Evolutionary conservation across 1,284 basidiomycete species (phyloP), one percentile per base, ranked within the genome.

Genomic region (Apiotrichum veenhuisii): DNA sequence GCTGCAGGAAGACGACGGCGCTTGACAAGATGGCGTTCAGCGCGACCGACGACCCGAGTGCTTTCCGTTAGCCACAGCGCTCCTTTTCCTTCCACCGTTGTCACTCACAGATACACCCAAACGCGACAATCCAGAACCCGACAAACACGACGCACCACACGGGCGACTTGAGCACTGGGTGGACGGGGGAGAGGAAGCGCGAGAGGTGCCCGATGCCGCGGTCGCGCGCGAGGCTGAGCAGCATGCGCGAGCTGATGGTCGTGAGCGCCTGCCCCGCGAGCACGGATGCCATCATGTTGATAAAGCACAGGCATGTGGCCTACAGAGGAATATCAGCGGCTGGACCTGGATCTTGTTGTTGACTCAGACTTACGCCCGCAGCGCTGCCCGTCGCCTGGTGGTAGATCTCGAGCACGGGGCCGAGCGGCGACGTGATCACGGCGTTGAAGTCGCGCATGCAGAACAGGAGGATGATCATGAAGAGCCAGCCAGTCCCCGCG

Each of bases 41-140:
- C 0, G 78, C 78, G 72, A 71, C 80, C 76, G 66, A 82, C 74
- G 53, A 85, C 72, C 54, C 85, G 78, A 66, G 83, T 12, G 30
- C 30, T 30, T 5, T 30, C 5, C 30, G 30, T 30, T 30, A 7
- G 55, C 85, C 78, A 67, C 83, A 78, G 65, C 54, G 12, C 7
- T 30, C 12, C 30, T 30, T 30, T n/a, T n/a, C n/a, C n/a, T n/a
- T n/a, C n/a, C n/a, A n/a, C 30, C 30, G 30, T 30, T 30, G 30
- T 7, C 56, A 51, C 11, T 17, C 14, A 42, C 53, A 45, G 34
- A 42, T 43, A 66, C 63, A 83, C 77, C 72, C 74, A 38, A 75
- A 75, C 42, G 75, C 64, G 48, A 72, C 61, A 44, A 70, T 68
- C 55, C 85, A 79, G 3, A 64, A 53, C 0, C 82, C 40, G 53